Percentiles rank a stretch among this genome's conserved stretches.
Evolutionary conservation across 257 asterid species (phyloP).

Genomic region (Cinchona pubescens): DNA sequence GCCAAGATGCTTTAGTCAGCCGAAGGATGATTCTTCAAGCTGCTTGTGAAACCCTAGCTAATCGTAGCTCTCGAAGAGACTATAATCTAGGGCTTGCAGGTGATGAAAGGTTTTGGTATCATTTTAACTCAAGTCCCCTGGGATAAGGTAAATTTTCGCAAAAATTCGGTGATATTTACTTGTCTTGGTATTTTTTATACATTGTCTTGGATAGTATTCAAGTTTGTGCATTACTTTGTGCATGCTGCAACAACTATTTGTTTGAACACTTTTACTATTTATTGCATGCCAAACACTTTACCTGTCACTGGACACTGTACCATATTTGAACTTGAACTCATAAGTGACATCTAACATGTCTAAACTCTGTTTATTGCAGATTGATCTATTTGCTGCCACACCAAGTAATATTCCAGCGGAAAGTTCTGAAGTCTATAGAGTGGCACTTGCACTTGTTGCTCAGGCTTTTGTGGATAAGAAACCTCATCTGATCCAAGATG

Average conservation of each 20-base stretch:
- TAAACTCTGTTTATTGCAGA: constrained; percentile 33
- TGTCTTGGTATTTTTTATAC: not conserved
- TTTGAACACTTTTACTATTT: not conserved
- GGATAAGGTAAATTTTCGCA: constrained; percentile 64
- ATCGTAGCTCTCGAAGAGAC: constrained; percentile 70
- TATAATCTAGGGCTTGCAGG: constrained; percentile 75
- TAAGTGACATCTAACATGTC: not conserved
- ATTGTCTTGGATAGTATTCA: constrained; percentile 2
- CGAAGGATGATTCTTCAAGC: constrained; percentile 91
- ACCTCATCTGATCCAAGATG: constrained; percentile 90
- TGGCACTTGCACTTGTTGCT: constrained; percentile 93
- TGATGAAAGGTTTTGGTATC: constrained; percentile 70
- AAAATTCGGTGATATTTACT: no score
- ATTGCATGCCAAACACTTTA: not conserved
- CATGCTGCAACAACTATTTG: not conserved
- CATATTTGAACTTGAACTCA: not conserved
- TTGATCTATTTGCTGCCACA: constrained; percentile 88
- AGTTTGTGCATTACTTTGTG: not conserved
- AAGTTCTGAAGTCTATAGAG: constrained; percentile 95
- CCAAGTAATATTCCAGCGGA: constrained; percentile 97
- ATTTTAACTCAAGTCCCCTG: constrained; percentile 89
- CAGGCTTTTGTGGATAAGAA: constrained; percentile 88
- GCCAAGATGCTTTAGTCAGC: constrained; percentile 76
- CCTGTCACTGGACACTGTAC: no score
- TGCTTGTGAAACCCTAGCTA: constrained; percentile 84